Evolutionary conservation across 176 grass and related monocot genomes (phyloP).

Genomic region (Zea luxurians): DNA sequence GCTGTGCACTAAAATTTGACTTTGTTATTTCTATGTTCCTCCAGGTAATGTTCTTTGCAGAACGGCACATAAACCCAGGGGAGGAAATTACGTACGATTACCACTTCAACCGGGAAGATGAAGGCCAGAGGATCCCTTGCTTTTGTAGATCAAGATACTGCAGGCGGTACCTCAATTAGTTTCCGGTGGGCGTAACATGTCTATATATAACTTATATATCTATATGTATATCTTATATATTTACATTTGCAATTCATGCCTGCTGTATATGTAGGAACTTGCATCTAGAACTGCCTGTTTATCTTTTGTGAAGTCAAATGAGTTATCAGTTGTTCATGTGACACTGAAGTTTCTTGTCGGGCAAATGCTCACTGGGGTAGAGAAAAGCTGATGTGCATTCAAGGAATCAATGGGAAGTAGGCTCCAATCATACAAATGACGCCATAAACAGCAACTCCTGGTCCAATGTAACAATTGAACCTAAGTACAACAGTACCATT

Average conservation of each 20-base stretch:
- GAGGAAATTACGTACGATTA: conserved; percentile 98
- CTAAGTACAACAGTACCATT: no score
- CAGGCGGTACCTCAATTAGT: conserved; percentile 82
- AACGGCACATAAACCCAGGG: conserved; percentile 87
- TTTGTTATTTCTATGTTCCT: conserved; percentile 10
- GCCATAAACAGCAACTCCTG: no score
- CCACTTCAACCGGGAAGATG: conserved; percentile 91
- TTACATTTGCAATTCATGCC: background rate
- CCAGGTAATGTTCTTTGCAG: conserved; percentile 91
- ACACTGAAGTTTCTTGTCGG: no score
- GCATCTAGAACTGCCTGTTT: background rate
- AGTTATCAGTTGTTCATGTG: background rate
- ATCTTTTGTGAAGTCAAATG: background rate
- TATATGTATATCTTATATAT: background rate
- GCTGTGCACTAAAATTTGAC: background rate
- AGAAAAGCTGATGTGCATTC: background rate
- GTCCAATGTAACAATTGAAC: no score
- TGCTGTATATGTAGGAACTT: background rate
- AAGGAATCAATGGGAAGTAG: background rate
- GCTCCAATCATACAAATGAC: background rate
- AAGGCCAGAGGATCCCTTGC: conserved; percentile 84
- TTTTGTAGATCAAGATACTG: conserved; percentile 82
- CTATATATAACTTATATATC: background rate
- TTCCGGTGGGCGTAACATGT: background rate
- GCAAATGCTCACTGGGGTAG: background rate